Evolutionary conservation across 495 filamentous ascomycete species (phyloP).

Genomic region (Aspergillus incahuasiensis): DNA sequence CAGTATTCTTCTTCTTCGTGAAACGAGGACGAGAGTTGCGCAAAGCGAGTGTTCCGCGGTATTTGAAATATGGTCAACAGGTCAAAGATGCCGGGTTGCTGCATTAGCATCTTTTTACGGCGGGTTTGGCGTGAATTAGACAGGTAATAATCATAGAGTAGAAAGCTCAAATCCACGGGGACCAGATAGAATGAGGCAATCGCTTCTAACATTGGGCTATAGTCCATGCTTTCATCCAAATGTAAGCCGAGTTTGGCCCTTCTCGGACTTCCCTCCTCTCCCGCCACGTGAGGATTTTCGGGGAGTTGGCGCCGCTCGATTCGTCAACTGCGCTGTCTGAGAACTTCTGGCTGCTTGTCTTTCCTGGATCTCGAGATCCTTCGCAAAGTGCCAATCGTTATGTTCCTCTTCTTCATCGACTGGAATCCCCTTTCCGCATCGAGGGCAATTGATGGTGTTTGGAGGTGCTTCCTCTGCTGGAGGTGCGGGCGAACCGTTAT

Average conservation of each 20-base stretch:
- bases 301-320: slow-evolving; percentile 23
- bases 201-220: neutral
- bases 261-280: slow-evolving; percentile 56
- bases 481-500: slow-evolving; percentile 34
- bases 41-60: neutral
- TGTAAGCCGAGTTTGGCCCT: slow-evolving; percentile 67
- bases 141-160: neutral
- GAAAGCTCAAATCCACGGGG: neutral
- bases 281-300: slow-evolving; percentile 29
- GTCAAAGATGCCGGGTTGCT: neutral
- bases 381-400: slow-evolving; percentile 94
- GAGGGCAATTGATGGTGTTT: slow-evolving; percentile 54
- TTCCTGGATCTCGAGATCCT: slow-evolving; percentile 68
- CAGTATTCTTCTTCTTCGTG: slow-evolving; percentile 51
- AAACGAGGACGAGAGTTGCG: slow-evolving; percentile 10
- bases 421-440: slow-evolving; percentile 57
- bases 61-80: neutral
- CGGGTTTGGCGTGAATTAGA: neutral
- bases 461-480: neutral
- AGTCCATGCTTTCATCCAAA: slow-evolving; percentile 47
- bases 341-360: slow-evolving; percentile 28
- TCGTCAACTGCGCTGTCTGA: slow-evolving; percentile 19
- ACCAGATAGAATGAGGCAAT: neutral
- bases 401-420: slow-evolving; percentile 66
- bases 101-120: neutral